Base-by-base conservation (phyloP, 345 rosid genomes). In the Ailanthus altissimus region DNA sequence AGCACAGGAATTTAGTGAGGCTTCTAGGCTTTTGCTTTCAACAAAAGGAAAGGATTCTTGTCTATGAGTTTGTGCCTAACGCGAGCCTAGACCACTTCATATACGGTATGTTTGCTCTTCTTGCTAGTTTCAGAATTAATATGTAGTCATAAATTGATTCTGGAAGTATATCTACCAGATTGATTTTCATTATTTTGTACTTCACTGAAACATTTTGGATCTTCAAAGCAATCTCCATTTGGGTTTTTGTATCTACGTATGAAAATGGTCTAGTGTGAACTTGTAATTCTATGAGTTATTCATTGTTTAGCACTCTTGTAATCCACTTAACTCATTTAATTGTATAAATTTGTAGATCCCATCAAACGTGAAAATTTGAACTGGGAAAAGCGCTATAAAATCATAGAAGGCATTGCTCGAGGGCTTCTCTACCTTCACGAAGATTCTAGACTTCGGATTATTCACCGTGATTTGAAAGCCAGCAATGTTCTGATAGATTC, bases 341-440 rank as follows among this genome's bases (percentile, higher is more conserved):
- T 60, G 4, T 60, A 21, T 46, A 28, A 51, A 18, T 26, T 10
- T 51, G 11, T 2, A 85, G 85, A 85, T 81, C 74, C 78, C 6
- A 9, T 7, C 0, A 86, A 78, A 70, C 61, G 75, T 6, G 42
- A 1, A 5, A 6, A 23, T 8, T 46, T 87, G 43, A 32, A 76
- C 5, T 81, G 87, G 88, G 79, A 77, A 62, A 83, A 4, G 15
- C 84, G 83, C 5, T 72, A 83, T 72, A 79, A 83, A 26, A 86
- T 87, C 10, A 77, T 87, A 0, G 74, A 61, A 38, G 90, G 88
- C 42, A 81, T 87, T 26, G 86, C 88, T 16, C 65, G 83, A 46
- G 89, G 92, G 2, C 72, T 89, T 67, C 73, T 85, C 6, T 89
- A 87, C 72, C 83, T 89, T 60, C 90, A 89, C 0, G 85, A 87